These are phyloP conservation scores for Aureobasidium sp. DNA, from an alignment of 2,329 filamentous ascomycete genomes.

Conservation along the genomic window DNA sequence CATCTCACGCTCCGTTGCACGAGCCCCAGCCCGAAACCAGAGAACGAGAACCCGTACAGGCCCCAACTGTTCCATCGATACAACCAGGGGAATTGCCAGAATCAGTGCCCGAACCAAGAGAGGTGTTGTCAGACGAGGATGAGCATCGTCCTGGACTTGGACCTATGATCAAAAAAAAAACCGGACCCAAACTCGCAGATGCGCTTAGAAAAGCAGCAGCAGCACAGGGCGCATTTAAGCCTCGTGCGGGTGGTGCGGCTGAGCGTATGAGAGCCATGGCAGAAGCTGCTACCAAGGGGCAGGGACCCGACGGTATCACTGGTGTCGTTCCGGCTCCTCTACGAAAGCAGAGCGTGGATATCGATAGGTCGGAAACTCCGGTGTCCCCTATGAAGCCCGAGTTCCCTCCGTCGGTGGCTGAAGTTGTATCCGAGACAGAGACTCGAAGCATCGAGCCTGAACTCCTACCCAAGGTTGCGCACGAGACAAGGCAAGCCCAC, in stretches of 20 bases:
- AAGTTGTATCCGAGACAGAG: conserved; percentile 46
- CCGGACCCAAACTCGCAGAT: conserved; percentile 61
- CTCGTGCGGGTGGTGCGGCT: conserved; percentile 75
- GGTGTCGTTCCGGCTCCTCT: conserved; percentile 74
- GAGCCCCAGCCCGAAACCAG: background rate
- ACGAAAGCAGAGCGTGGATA: conserved; percentile 16
- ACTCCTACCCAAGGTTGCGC: background rate
- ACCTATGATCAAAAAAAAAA: conserved; percentile 81
- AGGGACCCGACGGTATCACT: conserved; percentile 78
- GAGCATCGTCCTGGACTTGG: conserved; percentile 64
- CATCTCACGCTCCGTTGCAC: background rate
- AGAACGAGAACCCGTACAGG: background rate
- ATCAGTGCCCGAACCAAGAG: background rate
- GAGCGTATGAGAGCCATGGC: conserved; percentile 53
- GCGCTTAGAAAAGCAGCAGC: conserved; percentile 73
- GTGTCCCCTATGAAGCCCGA: background rate
- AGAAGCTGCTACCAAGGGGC: conserved; percentile 44
- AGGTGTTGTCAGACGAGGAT: conserved; percentile 31
- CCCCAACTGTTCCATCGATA: conserved; percentile 9
- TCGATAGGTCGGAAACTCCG: background rate
- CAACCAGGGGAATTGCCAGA: background rate
- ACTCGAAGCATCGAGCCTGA: conserved; percentile 37
- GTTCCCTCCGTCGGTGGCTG: background rate
- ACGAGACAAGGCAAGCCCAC: background rate
- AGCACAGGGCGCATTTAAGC: conserved; percentile 69